These are phyloP conservation scores for Marasmius oreades DNA, from an alignment of 1,284 basidiomycete genomes.

Conservation along the genomic window DNA sequence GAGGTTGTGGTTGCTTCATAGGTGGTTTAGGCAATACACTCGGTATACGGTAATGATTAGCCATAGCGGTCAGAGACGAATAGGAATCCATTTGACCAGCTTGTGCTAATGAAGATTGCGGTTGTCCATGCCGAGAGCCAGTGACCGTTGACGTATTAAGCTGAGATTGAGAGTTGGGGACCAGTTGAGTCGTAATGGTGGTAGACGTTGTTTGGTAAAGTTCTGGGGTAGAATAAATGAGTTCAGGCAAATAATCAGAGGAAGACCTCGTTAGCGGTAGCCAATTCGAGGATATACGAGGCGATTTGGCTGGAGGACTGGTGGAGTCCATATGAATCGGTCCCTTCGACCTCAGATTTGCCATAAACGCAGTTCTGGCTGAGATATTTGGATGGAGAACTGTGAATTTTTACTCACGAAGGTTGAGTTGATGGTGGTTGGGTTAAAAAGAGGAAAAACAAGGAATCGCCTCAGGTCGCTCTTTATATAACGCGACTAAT, in stretches of 20 bases:
- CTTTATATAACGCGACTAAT: not conserved
- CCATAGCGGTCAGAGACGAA: constrained; percentile 43
- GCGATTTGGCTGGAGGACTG: no score
- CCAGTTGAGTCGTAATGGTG: no score
- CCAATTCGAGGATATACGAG: no score
- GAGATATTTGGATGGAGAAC: not conserved
- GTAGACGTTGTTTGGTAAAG: no score
- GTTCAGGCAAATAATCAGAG: no score
- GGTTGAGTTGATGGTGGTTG: not conserved
- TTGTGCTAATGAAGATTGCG: not conserved
- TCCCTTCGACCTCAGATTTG: not conserved
- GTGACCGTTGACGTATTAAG: not conserved
- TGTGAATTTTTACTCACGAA: not conserved
- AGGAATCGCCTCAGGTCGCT: not conserved
- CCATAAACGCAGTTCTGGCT: not conserved
- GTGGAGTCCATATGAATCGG: no score
- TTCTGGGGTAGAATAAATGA: no score
- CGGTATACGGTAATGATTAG: constrained; percentile 74
- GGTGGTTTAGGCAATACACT: constrained; percentile 63
- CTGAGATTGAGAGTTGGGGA: no score
- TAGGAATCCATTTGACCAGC: constrained; percentile 12
- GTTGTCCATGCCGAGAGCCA: not conserved
- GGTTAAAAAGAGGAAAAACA: not conserved
- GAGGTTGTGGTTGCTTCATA: constrained; percentile 36
- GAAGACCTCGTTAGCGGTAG: no score